phyloP scores from a whole-genome alignment of 176 grass and related monocot genomes.

The Eleusine indica region DNA sequence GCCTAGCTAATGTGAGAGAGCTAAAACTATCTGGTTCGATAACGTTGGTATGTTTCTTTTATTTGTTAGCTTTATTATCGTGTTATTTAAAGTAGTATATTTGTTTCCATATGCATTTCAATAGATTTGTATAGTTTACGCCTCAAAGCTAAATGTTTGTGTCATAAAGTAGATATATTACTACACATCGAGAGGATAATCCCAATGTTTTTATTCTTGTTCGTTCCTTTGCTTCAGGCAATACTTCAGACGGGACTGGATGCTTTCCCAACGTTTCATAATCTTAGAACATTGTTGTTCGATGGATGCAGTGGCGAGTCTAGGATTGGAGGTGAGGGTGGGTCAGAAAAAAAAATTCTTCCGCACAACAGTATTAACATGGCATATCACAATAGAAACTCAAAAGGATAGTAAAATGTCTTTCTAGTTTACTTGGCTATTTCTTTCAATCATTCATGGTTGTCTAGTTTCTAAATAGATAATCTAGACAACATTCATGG shows the following conservation, averaged over 20 bases:
- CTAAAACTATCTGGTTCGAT: conserved; percentile 11
- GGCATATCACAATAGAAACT: no score
- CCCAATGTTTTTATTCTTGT: neutral
- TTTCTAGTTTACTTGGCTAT: no score
- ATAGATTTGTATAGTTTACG: neutral
- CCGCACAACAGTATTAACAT: no score
- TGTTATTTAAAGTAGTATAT: neutral
- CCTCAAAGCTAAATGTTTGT: neutral
- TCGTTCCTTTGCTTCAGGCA: neutral
- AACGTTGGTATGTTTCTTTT: conserved; percentile 28
- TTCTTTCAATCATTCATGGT: no score
- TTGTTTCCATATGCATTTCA: neutral
- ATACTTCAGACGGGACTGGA: neutral
- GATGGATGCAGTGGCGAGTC: neutral
- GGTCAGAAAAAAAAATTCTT: no score
- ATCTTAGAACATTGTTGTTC: conserved; percentile 15
- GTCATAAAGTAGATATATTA: neutral
- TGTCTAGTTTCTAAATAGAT: no score
- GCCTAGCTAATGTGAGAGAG: conserved; percentile 7
- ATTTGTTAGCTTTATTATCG: neutral
- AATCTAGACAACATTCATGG: no score
- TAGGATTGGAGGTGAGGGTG: no score
- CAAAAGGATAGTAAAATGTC: no score
- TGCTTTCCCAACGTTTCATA: conserved; percentile 26
- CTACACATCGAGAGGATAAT: neutral